phyloP scores from a whole-genome alignment of 331 rosid genomes.

The Acacia concinna region DNA sequence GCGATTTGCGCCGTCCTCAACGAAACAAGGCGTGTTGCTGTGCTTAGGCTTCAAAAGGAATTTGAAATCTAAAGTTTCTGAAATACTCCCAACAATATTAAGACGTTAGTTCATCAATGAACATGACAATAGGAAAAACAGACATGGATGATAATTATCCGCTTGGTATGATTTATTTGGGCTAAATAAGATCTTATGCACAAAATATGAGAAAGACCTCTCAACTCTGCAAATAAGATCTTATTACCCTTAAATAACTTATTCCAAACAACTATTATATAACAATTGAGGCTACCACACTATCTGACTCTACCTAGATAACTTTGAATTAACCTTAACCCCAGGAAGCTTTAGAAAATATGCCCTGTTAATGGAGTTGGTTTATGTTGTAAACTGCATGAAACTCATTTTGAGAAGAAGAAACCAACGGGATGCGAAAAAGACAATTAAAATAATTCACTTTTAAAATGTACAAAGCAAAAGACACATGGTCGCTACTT shows the following conservation, averaged over 20 bases:
- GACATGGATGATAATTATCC: neutral
- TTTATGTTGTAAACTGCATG: neutral
- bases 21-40: conserved; percentile 60
- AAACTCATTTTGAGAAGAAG: neutral
- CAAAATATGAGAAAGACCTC: no score
- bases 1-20: conserved; percentile 92
- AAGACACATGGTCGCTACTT: neutral
- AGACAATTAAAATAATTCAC: neutral
- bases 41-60: conserved; percentile 84
- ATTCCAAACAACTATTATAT: no score
- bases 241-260: no score
- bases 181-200: no score
- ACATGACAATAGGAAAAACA: neutral
- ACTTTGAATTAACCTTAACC: neutral
- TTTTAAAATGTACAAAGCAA: neutral
- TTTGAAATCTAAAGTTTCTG: conserved; percentile 95
- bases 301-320: conserved; percentile 4
- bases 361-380: conserved; percentile 17
- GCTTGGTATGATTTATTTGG: no score
- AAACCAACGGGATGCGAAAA: neutral
- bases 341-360: conserved; percentile 1
- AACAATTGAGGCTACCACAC: neutral
- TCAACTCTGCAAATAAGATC: no score
- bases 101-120: neutral
- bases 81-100: conserved; percentile 22